phyloP scores from a whole-genome alignment of 306 rosid genomes.

The Malus fusca region DNA sequence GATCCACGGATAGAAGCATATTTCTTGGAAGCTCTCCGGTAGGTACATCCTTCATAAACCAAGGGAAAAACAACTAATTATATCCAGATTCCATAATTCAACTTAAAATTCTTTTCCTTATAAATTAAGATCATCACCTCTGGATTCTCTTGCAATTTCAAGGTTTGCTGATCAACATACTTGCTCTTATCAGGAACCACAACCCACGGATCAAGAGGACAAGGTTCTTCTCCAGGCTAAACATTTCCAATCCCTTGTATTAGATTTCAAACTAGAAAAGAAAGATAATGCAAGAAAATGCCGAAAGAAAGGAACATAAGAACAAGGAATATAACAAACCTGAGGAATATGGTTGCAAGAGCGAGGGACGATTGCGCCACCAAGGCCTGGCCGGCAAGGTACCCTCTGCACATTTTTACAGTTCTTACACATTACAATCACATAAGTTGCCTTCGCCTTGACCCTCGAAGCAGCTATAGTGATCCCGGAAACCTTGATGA shows the following conservation, averaged over 20 bases:
- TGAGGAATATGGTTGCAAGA: constrained; percentile 86
- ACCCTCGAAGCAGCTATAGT: constrained; percentile 96
- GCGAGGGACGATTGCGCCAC: constrained; percentile 96
- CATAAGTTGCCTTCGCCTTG: constrained; percentile 96
- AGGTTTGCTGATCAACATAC: constrained; percentile 94
- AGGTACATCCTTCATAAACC: constrained; percentile 78
- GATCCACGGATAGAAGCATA: constrained; percentile 90
- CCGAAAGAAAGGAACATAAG: neutral
- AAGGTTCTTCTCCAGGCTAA: constrained; percentile 93
- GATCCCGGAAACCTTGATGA: constrained; percentile 81
- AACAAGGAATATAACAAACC: constrained; percentile 31
- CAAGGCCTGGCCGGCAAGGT: constrained; percentile 95
- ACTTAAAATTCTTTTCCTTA: neutral
- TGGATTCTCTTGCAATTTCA: constrained; percentile 93
- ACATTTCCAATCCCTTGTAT: constrained; percentile 2
- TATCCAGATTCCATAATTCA: neutral
- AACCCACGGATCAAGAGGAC: constrained; percentile 95
- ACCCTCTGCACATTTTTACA: constrained; percentile 71
- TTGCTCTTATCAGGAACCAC: constrained; percentile 91
- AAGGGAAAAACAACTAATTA: constrained; percentile 10
- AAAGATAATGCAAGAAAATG: neutral
- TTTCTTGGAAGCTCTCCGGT: constrained; percentile 99
- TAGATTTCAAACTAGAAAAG: neutral
- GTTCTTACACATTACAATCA: constrained; percentile 78
- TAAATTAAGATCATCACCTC: constrained; percentile 45